Evolutionary conservation across 2,329 filamentous ascomycete genomes (phyloP).

Genomic region (Mycosphaerella sp.): DNA sequence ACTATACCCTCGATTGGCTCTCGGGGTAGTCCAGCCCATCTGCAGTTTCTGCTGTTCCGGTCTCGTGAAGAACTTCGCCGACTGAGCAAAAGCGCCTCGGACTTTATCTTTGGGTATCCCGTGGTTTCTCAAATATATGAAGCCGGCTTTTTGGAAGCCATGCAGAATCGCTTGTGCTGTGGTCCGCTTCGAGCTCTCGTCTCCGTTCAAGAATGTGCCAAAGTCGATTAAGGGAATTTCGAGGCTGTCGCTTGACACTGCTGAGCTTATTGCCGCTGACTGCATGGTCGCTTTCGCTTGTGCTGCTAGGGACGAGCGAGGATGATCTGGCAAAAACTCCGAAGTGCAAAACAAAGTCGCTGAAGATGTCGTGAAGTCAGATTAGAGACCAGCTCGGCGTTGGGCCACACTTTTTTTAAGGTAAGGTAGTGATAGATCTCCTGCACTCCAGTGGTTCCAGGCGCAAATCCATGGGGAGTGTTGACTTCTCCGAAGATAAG

Average conservation of each 20-base stretch:
- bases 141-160: conserved; percentile 80
- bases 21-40: conserved; percentile 56
- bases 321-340: too few species aligned
- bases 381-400: conserved; percentile 13
- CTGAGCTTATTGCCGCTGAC: conserved; percentile 26
- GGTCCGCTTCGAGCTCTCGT: conserved; percentile 39
- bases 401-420: not conserved
- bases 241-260: conserved; percentile 35
- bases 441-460: conserved; percentile 4
- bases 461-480: not conserved
- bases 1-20: conserved; percentile 46
- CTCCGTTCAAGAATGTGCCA: conserved; percentile 59
- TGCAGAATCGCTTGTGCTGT: conserved; percentile 65
- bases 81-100: conserved; percentile 36
- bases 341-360: not conserved
- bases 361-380: conserved; percentile 12
- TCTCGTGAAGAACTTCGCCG: conserved; percentile 65
- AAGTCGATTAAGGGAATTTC: conserved; percentile 61
- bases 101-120: conserved; percentile 53
- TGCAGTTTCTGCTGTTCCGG: conserved; percentile 56
- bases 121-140: conserved; percentile 81
- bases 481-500: conserved; percentile 3
- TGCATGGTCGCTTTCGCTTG: conserved; percentile 14
- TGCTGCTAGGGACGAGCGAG: not conserved
- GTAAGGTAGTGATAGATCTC: conserved; percentile 4